Evolutionary conservation across 768 basidiomycete species (phyloP), one percentile per base, ranked within the genome.

Genomic region (Arthromyces matolae): DNA sequence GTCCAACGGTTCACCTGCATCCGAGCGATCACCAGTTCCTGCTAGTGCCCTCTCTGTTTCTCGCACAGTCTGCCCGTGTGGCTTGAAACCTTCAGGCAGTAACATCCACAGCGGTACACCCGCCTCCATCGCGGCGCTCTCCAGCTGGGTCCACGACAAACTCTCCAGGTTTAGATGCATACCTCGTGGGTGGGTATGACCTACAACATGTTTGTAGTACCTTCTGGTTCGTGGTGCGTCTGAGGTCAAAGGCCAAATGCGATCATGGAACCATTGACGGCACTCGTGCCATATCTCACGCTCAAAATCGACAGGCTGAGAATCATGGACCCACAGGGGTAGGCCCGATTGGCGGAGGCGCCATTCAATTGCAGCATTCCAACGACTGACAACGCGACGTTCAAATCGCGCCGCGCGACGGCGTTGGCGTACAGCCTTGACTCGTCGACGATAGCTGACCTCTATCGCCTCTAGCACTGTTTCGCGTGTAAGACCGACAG

Each of bases 391-490:
- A 37, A 79, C 76, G 6, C 75, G 71, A 8, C 69, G 69, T 42
- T 74, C 74, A 40, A 64, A 64, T 25, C 62, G 65, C 13, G 62
- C 66, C 16, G 69, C 68, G 25, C 72, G 71, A 20, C 83, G 71
- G 27, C 69, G 72, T 33, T 64, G 65, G 16, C 74, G 71, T n/a
- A 79, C 65, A 1, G 62, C 65, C 20, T 69, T 63, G 42, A 84
- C 57, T 7, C 85, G 80, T 47, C 67, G 73, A 24, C 77, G 76
- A 58, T 85, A 84, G 0, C 75, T 73, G n/a, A 82, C 71, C 55
- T 89, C 81, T 37, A 85, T 73, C 2, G 79, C 77, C 64, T 93
- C 91, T 23, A 89, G 70, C 22, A 91, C 73, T 0, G 81, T 84
- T 57, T 87, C 88, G 13, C 84, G 78, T 22, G 78, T 77, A 43